A percentile compares a stretch with the other conserved stretches of the same genome.
Evolutionary conservation across 192 early-diverging fungal genomes (phyloP).

Genomic region (Fimicolochytrium jonesii): DNA sequence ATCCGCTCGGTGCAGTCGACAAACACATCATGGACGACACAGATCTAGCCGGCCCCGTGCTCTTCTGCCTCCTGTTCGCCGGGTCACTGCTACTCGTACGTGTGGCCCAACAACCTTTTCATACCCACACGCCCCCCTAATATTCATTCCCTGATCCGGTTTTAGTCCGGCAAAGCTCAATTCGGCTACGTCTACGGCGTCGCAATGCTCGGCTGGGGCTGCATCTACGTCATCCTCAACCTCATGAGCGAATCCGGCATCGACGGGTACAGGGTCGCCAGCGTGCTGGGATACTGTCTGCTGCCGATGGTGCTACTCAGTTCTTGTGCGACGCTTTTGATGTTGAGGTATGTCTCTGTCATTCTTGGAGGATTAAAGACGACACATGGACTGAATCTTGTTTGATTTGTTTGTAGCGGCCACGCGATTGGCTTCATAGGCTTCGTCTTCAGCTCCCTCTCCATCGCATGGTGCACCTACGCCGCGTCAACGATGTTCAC

Average conservation of each 20-base stretch:
- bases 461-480: conserved; percentile 93
- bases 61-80: conserved; percentile 89
- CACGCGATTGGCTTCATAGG: conserved; percentile 52
- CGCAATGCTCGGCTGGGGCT: conserved; percentile 78
- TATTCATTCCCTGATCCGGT: neutral
- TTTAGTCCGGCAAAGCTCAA: conserved; percentile 82
- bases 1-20: conserved; percentile 58
- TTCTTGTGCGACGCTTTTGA: conserved; percentile 63
- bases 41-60: conserved; percentile 90
- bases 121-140: neutral
- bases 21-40: conserved; percentile 92
- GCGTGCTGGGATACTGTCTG: conserved; percentile 95
- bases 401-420: conserved; percentile 10
- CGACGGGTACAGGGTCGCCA: conserved; percentile 82
- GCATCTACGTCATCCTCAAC: conserved; percentile 86
- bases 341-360: conserved; percentile 55
- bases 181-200: conserved; percentile 99
- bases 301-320: conserved; percentile 92
- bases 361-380: neutral
- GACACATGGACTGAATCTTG: neutral
- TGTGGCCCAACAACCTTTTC: neutral
- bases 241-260: conserved; percentile 88
- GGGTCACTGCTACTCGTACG: conserved; percentile 78
- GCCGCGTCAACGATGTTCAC: conserved; percentile 93
- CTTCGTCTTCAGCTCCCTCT: conserved; percentile 57